These are phyloP conservation scores for Xerocomellus chrysenteron DNA, from an alignment of 768 basidiomycete genomes.

Conservation along the genomic window DNA sequence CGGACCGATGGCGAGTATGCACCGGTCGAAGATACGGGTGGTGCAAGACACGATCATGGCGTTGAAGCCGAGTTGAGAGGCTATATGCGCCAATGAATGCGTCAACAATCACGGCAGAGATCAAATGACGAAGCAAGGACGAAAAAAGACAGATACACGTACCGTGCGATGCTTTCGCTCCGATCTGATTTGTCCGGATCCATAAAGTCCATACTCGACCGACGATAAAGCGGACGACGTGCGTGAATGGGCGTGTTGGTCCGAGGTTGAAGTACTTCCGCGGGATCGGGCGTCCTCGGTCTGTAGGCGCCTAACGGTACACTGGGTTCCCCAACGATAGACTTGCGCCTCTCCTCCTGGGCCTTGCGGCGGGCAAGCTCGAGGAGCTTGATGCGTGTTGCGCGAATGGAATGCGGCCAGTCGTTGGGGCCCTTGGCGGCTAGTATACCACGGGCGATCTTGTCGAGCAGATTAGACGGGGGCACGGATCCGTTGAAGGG, in stretches of 20 bases:
- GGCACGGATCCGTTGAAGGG: conserved; percentile 84
- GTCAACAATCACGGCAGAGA: conserved; percentile 9
- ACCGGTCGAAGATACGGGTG: conserved; percentile 56
- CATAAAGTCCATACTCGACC: conserved; percentile 89
- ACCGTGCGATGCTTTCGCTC: conserved; percentile 63
- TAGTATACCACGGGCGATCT: conserved; percentile 75
- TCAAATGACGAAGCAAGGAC: not conserved
- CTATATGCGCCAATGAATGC: conserved; percentile 35
- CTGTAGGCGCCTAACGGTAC: conserved; percentile 14
- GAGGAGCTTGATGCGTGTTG: conserved; percentile 79
- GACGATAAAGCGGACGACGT: conserved; percentile 64
- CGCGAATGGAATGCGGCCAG: conserved; percentile 82
- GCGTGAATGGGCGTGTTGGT: conserved; percentile 48
- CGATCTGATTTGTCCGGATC: conserved; percentile 42
- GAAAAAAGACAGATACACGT: conserved; percentile 28
- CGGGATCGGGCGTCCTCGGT: conserved; percentile 26
- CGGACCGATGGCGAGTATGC: conserved; percentile 23
- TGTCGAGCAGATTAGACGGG: conserved; percentile 83
- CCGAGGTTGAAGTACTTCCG: conserved; percentile 45
- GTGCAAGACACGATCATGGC: conserved; percentile 57
- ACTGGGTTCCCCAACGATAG: conserved; percentile 48
- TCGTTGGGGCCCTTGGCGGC: conserved; percentile 73
- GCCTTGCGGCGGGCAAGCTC: conserved; percentile 71
- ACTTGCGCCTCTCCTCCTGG: conserved; percentile 47
- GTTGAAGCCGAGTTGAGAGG: conserved; percentile 66